Base-by-base conservation (phyloP, 805 yeast genomes). In the Pichia insulana region DNA sequence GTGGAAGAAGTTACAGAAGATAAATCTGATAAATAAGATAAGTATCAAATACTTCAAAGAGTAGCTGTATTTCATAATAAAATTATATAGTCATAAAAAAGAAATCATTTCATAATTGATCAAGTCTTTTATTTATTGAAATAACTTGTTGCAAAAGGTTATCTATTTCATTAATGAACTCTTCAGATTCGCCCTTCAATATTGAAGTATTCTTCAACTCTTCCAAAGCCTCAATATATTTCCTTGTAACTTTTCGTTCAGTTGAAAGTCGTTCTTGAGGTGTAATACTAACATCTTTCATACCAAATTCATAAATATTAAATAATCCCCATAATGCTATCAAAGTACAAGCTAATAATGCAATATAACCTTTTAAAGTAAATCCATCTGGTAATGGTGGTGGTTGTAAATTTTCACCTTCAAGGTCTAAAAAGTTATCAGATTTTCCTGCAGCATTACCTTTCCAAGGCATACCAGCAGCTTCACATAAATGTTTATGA, bases 361-460 rank as follows among this genome's bases (percentile, higher is more conserved):
- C 88, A 47, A 78, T 40, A 54, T 82, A 83, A 1, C 92, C 92
- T 56, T 76, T 80, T 7, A 60, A 33, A 0, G 89, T 81, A 63
- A 83, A 83, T 0, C 90, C 90, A 7, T 56, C 64, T 0, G 92
- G 90, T 47, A 83, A 67, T 12, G 84, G 82, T 0, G 53, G 51
- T 13, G 74, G 71, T 54, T 83, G 92, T 32, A 68, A 50, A 31
- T 72, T 71, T 53, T 82, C 83, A 4, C 84, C 85, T 1, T 62
- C 47, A 50, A 83, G 59, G 50, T 82, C 68, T 10, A 76, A 61
- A 74, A 81, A 78, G 41, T 73, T 69, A 3, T 65, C 60, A 7
- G 45, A 15, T 40, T 74, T 70, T 7, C 83, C 86, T n/a, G 89
- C 90, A 3, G 94, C 89, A 60, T 83, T 82, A 39, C 90, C 90